Base-by-base conservation (phyloP, 345 rosid species). In the Linum usitatissimum region DNA sequence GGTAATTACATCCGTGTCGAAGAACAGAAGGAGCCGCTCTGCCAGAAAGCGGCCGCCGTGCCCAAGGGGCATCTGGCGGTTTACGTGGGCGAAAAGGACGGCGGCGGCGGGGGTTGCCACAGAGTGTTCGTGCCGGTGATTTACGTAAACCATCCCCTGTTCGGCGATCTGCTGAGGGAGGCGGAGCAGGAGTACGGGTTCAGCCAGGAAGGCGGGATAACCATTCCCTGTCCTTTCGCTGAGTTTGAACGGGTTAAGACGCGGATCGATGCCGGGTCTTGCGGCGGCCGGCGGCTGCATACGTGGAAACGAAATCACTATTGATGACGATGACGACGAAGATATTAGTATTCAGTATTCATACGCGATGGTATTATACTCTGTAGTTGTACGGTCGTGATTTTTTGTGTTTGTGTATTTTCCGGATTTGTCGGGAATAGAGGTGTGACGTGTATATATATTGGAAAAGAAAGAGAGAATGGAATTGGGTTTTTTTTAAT, bases 111-210 rank as follows among this genome's bases (percentile, higher is more conserved):
- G 1, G 97, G 87, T 31, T 80, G 73, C 70, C 84, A 79, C 56
- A 63, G 97, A 65, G 93, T 89, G 66, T 57, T 87, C 70, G 85
- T 93, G 40, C 99, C 99, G 3, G 86, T 93, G 48, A 81, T 93
- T 65, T 86, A 93, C 75, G 80, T 87, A 66, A 93, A 93, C 75
- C 97, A 93, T 70, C 99, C 99, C 61, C 71, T 93, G 70, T 93
- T 93, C 63, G 82, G 94, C 56, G 78, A 82, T 77, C 76, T 93
- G 14, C 72, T 93, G 59, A 80, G 68, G 73, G 88, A 83, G 40
- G 86, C 96, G 5, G 99, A 89, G 54, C 70, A 78, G 68, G 99
- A 84, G 68, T 93, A 81, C 54, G 99, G 99, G 20, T 93, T 83
- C 66, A 54, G 74, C 40, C 99, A 87, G 54, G 74, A 79, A 65